Evolutionary conservation across 148 eudicot genomes (phyloP).

Genomic region (Cornus suecica): DNA sequence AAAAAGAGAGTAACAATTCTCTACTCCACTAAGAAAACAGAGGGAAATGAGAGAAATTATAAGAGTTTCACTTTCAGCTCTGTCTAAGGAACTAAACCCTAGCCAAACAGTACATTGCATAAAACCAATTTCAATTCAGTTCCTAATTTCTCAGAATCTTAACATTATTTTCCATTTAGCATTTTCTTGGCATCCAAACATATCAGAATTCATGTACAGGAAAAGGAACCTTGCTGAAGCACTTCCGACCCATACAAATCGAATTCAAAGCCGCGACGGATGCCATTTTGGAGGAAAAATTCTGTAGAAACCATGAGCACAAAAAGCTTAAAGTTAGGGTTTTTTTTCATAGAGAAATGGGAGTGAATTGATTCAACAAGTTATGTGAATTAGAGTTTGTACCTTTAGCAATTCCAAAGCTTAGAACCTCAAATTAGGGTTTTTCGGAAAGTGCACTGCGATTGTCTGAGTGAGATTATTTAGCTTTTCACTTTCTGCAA

Average conservation of each 20-base stretch:
- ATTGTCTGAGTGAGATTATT: too few relatives aligned
- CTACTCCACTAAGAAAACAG: not conserved
- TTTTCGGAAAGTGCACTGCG: too few relatives aligned
- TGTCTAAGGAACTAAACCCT: not conserved
- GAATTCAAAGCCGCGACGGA: conserved; percentile 35
- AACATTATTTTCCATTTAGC: not conserved
- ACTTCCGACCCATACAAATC: conserved; percentile 13
- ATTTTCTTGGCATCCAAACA: not conserved
- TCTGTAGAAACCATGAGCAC: not conserved
- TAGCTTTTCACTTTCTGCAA: too few relatives aligned
- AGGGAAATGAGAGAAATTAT: not conserved
- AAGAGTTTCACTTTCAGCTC: not conserved
- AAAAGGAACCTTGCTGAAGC: conserved; percentile 33
- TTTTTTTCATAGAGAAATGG: too few relatives aligned
- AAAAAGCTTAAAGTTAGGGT: not conserved
- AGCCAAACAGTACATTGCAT: not conserved
- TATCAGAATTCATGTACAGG: not conserved
- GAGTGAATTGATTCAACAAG: too few relatives aligned
- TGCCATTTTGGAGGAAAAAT: conserved; percentile 31
- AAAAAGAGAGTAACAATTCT: not conserved
- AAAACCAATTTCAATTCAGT: not conserved
- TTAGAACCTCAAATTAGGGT: too few relatives aligned
- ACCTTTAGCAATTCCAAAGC: too few relatives aligned
- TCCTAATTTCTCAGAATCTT: not conserved
- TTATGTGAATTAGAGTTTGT: too few relatives aligned